Base-by-base conservation (phyloP, 2,329 filamentous ascomycete species). In the Talaromyces pinophilus region DNA sequence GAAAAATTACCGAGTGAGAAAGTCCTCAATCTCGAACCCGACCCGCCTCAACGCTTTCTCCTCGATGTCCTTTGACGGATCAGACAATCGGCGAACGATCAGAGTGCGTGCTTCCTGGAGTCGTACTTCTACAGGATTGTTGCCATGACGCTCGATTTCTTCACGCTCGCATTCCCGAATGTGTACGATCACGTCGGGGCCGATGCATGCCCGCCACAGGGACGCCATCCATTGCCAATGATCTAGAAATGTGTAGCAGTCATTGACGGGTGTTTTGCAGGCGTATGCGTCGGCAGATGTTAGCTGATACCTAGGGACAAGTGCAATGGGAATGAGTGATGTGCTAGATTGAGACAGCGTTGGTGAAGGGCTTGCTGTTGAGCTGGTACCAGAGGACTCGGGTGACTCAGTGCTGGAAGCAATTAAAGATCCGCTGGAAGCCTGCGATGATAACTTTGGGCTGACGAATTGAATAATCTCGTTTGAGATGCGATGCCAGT, bases 171-270 rank as follows among this genome's bases (percentile, higher is more conserved):
- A 77, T 44, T 81, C 78, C 5, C 78, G 76, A 57, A 83, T 76
- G 62, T 81, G 80, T 13, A 83, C 75, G 0, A 81, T 82, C 62
- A 82, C 77, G 68, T 98, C 94, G 0, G 94, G 88, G 0, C 91
- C 92, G 0, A 93, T 85, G 63, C 92, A 90, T 10, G 92, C 92
- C 10, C 93, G 88, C 94, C 94, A 98, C 25, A 97, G 85, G 52
- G 91, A 94, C 42, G 94, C 94, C 83, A 95, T 92, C 94, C 94
- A 98, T 77, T 96, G 91, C 93, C 94, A 98, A 80, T 98, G 94
- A 72, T 96, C 93, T n/a, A 91, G 85, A 0, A 91, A 88, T 17
- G 88, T 86, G 76, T 96, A 97, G 6, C 85, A 83, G 74, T 96
- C 93, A 19, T 84, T 82, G 70, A 96, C 92, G 1, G 91, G 90